Evolutionary conservation across 352 stramenopile genomes (phyloP), one percentile per base, ranked within the genome.

Genomic region (Globisporangium cederbergense): DNA sequence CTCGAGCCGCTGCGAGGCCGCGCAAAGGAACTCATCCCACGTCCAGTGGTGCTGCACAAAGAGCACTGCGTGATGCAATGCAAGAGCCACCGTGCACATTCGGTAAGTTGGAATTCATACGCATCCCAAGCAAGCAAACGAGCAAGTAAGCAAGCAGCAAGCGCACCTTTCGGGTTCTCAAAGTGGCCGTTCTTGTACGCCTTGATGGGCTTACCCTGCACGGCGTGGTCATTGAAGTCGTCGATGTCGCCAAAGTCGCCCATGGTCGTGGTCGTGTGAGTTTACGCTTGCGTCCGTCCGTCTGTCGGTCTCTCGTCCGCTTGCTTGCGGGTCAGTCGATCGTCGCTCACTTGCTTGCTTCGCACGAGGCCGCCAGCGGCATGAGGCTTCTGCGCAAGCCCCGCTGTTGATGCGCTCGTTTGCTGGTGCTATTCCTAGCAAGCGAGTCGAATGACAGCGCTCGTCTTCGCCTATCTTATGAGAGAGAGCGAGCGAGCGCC

Each of bases 1-100:
- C 63, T 91, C 86, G 20, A 96, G 77, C 16, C 88, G 76, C 70
- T 91, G 83, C 11, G 83, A 92, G 0, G 80, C 84, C 9, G 88
- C 84, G 62, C 83, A 91, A 42, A 96, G 71, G 62, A 96, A 91
- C 62, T 96, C 88, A 56, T 93, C 82, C 78, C 80, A 93, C 18
- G 77, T 87, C 88, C 88, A 96, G 67, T 95, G 82, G 50, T 90
- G 79, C 69, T 93, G 79, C 65, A 96, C 81, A 60, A 91, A 91
- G 11, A 91, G 62, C 46, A 81, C 82, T 88, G 57, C 13, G 57
- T 18, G 1, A 58, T 45, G 10, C 38, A 20, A 34, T 13, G 47
- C 2, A 47, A 69, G 13, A 67, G 8, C 11, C 9, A 2, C 16
- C 42, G 25, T 22, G 34, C 50, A 30, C 9, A 11, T 34, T 32